Evolutionary conservation across 2,329 filamentous ascomycete species (phyloP).

Genomic region (Zasmidium citrigriseum): DNA sequence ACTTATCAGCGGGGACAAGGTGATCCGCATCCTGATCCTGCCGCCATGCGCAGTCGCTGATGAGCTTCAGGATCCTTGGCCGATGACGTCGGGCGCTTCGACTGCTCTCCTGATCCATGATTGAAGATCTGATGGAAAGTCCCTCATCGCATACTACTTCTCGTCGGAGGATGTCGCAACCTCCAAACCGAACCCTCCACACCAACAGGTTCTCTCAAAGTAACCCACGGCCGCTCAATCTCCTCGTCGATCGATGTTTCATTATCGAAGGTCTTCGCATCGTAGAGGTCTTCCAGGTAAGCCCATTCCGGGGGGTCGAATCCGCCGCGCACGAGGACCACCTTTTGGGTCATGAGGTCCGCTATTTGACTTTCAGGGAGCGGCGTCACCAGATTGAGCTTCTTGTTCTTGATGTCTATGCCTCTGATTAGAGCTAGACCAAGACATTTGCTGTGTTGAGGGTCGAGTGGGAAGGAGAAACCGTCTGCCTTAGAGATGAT

Average conservation of each 20-base stretch:
- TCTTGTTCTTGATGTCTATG: conserved; percentile 57
- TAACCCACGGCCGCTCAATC: conserved; percentile 31
- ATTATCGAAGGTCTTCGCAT: background rate
- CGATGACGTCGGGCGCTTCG: no score
- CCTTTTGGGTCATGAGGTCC: conserved; percentile 30
- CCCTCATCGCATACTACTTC: background rate
- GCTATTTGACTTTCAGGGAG: conserved; percentile 39
- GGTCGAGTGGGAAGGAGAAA: conserved; percentile 54
- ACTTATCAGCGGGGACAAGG: no score
- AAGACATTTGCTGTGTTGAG: conserved; percentile 59
- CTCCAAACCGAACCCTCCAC: conserved; percentile 37
- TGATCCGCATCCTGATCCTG: no score
- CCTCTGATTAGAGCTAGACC: conserved; percentile 71
- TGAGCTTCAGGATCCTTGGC: no score
- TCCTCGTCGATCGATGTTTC: conserved; percentile 4
- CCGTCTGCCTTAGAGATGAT: conserved; percentile 58
- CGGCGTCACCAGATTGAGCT: conserved; percentile 68
- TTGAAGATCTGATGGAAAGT: no score
- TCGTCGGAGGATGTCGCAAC: conserved; percentile 33
- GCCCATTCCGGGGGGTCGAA: conserved; percentile 71
- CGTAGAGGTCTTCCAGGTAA: conserved; percentile 64
- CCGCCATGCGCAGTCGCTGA: no score
- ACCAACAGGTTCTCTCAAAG: conserved; percentile 26
- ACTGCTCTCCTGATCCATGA: no score
- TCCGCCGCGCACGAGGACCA: conserved; percentile 68